These are phyloP conservation scores for Phytopythium ostracodes DNA, from an alignment of 352 stramenopile genomes.

Conservation along the genomic window DNA sequence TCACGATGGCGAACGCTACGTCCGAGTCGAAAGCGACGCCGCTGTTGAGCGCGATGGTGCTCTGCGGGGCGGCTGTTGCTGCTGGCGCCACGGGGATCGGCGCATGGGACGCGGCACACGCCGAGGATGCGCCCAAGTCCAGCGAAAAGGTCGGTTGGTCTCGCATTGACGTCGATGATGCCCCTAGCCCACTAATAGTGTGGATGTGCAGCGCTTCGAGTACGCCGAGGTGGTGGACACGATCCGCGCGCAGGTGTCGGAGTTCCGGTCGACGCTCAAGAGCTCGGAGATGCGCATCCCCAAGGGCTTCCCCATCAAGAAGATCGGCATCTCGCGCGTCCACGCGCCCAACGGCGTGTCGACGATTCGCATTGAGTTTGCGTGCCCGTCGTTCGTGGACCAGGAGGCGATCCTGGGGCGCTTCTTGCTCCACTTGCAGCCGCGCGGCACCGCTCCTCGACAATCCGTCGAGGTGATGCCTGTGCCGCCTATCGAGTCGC, in stretches of 20 bases:
- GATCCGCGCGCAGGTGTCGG: conserved; percentile 66
- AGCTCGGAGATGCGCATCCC: conserved; percentile 64
- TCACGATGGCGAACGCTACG: background rate
- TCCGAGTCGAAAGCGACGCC: background rate
- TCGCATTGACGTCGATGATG: background rate
- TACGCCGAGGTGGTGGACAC: conserved; percentile 66
- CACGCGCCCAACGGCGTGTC: conserved; percentile 77
- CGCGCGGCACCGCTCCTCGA: conserved; percentile 11
- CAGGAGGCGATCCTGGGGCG: conserved; percentile 68
- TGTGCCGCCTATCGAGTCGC: conserved; percentile 14
- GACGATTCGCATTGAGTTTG: conserved; percentile 82
- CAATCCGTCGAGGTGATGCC: conserved; percentile 61
- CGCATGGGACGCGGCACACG: conserved; percentile 10
- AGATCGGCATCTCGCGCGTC: conserved; percentile 77
- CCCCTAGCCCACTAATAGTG: background rate
- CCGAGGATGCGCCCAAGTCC: conserved; percentile 19
- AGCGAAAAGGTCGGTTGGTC: conserved; percentile 24
- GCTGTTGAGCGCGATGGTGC: background rate
- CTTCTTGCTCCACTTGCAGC: conserved; percentile 59
- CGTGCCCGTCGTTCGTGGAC: conserved; percentile 71
- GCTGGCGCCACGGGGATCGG: conserved; percentile 8
- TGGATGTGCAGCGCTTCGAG: conserved; percentile 38
- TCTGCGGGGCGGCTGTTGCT: conserved; percentile 16
- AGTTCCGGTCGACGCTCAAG: conserved; percentile 76
- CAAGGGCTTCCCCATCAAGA: conserved; percentile 77